These are phyloP conservation scores for Mariannaea sp. DNA, from an alignment of 2,329 filamentous ascomycete genomes.

Conservation along the genomic window DNA sequence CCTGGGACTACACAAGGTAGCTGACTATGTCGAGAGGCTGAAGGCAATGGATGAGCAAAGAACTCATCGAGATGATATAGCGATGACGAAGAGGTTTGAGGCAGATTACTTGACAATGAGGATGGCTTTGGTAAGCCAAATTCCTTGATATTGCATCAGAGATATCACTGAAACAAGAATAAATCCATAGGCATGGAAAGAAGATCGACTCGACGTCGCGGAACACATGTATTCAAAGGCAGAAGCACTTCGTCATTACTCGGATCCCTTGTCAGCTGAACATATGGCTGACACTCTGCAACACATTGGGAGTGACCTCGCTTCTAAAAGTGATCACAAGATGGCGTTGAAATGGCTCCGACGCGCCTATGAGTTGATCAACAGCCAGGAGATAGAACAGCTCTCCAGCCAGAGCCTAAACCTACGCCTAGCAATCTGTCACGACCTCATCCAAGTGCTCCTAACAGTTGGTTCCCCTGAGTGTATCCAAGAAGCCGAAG, in stretches of 20 bases:
- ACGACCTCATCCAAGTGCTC: slow-evolving; percentile 62
- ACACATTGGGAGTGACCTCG: slow-evolving; percentile 69
- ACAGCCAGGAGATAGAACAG: slow-evolving; percentile 56
- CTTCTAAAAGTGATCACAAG: slow-evolving; percentile 55
- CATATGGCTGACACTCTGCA: slow-evolving; percentile 70
- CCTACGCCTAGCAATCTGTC: slow-evolving; percentile 68
- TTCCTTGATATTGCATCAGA: neutral
- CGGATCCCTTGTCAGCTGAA: slow-evolving; percentile 60
- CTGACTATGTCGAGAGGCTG: slow-evolving; percentile 52
- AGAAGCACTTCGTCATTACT: slow-evolving; percentile 42
- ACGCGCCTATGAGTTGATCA: slow-evolving; percentile 65
- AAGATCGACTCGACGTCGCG: slow-evolving; percentile 73
- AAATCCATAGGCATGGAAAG: slow-evolving; percentile 69
- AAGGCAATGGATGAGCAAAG: slow-evolving; percentile 10
- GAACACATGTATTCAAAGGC: slow-evolving; percentile 76
- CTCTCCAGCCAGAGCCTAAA: slow-evolving; percentile 66
- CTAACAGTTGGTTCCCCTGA: slow-evolving; percentile 54
- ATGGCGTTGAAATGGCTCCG: slow-evolving; percentile 74
- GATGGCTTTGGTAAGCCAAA: slow-evolving; percentile 63
- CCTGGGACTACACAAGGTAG: slow-evolving; percentile 66
- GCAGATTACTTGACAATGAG: slow-evolving; percentile 70
- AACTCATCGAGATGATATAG: neutral
- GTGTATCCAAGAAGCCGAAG: slow-evolving; percentile 55
- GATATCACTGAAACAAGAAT: no score
- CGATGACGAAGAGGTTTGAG: slow-evolving; percentile 46